Percentiles rank a stretch among this genome's conserved stretches.
phyloP scores from a whole-genome alignment of 768 basidiomycete genomes.

The Myochromella boudieri region DNA sequence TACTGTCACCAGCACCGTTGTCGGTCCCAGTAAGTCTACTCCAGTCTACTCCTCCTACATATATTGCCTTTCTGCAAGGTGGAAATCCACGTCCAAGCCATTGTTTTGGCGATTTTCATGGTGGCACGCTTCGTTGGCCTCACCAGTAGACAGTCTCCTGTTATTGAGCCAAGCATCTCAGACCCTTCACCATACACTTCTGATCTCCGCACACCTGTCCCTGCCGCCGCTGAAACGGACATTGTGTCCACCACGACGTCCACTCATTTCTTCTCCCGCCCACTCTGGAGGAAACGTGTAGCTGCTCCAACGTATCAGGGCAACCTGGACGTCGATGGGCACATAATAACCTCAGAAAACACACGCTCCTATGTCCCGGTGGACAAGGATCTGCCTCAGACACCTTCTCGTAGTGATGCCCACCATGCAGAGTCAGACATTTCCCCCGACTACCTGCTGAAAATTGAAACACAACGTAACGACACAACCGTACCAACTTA shows the following conservation, averaged over 20 bases:
- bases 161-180: slow-evolving; percentile 6
- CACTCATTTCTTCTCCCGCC: slow-evolving; percentile 66
- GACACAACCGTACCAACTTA: too few species aligned
- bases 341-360: slow-evolving; percentile 19
- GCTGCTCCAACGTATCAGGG: slow-evolving; percentile 27
- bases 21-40: background rate
- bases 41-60: background rate
- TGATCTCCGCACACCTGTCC: slow-evolving; percentile 27
- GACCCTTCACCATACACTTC: slow-evolving; percentile 35
- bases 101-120: slow-evolving; percentile 19
- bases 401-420: slow-evolving; percentile 29
- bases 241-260: slow-evolving; percentile 47
- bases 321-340: slow-evolving; percentile 28
- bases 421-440: background rate
- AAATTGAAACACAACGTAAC: too few species aligned
- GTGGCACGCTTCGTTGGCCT: slow-evolving; percentile 21
- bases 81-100: background rate
- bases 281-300: slow-evolving; percentile 61
- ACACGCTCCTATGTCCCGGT: slow-evolving; percentile 21
- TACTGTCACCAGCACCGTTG: background rate
- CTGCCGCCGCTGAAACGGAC: slow-evolving; percentile 42
- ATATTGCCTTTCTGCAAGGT: background rate
- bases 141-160: slow-evolving; percentile 10
- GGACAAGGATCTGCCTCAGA: slow-evolving; percentile 55
- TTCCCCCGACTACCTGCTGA: background rate